Evolutionary conservation across 371 early-diverging fungal species (phyloP).

Genomic region (Syncephalastrum contaminatum): DNA sequence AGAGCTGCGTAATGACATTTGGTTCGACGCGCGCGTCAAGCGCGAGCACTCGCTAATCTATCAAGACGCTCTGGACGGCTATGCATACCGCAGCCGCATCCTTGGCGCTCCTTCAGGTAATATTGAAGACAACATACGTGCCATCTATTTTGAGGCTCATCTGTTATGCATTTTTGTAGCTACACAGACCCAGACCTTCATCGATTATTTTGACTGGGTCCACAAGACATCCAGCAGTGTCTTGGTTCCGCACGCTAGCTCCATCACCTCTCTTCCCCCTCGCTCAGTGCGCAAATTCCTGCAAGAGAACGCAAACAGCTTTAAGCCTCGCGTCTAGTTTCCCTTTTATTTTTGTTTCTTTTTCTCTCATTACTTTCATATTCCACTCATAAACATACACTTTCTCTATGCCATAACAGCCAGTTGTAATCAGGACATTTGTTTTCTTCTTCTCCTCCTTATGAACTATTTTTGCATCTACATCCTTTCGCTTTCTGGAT

Average conservation of each 20-base stretch:
- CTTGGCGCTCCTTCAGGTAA: constrained; percentile 33
- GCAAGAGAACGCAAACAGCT: constrained; percentile 33
- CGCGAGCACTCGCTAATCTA: constrained; percentile 28
- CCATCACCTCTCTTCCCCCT: constrained; percentile 19
- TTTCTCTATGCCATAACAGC: too few species aligned
- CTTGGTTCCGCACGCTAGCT: constrained; percentile 23
- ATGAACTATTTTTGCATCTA: too few species aligned
- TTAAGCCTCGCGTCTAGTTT: constrained; percentile 40
- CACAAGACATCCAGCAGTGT: constrained; percentile 31
- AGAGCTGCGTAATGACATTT: constrained; percentile 29
- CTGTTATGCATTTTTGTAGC: constrained; percentile 16
- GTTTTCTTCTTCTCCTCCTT: too few species aligned
- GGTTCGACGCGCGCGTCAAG: constrained; percentile 46
- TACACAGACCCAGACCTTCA: constrained; percentile 25
- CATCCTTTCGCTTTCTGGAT: too few species aligned
- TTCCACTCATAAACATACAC: too few species aligned
- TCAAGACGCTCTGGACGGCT: constrained; percentile 16
- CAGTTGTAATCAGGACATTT: too few species aligned
- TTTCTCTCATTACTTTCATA: neutral
- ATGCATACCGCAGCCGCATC: constrained; percentile 19
- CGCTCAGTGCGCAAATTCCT: constrained; percentile 32
- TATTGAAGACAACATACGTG: neutral
- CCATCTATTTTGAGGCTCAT: neutral
- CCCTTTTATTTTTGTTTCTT: neutral
- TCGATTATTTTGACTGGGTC: constrained; percentile 48